Evolutionary conservation across 495 filamentous ascomycete genomes (phyloP).

Genomic region (Neohortaea acidophila): DNA sequence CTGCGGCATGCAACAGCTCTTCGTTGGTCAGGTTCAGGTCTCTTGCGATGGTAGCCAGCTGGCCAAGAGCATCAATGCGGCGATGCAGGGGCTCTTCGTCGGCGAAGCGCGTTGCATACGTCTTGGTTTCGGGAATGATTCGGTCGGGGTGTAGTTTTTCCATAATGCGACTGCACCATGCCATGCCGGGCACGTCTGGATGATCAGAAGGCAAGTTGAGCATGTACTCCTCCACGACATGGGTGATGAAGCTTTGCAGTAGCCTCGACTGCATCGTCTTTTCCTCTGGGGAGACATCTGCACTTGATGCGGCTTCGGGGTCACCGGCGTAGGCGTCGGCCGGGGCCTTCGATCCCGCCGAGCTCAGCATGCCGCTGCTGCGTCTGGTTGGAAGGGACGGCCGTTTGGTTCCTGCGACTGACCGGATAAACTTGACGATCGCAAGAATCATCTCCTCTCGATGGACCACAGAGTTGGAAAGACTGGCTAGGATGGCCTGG

Average conservation of each 20-base stretch:
- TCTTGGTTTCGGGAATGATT: conserved; percentile 39
- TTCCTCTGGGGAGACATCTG: conserved; percentile 36
- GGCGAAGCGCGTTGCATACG: conserved; percentile 45
- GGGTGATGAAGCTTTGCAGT: conserved; percentile 73
- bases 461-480: conserved; percentile 32
- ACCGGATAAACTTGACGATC: conserved; percentile 59
- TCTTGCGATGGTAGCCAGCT: conserved; percentile 56
- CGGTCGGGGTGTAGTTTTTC: conserved; percentile 54
- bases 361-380: conserved; percentile 28
- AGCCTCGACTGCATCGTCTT: conserved; percentile 47
- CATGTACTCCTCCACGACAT: conserved; percentile 69
- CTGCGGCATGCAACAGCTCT: conserved; percentile 2
- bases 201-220: conserved; percentile 34
- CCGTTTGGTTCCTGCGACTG: conserved; percentile 53
- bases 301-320: conserved; percentile 53
- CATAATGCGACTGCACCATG: conserved; percentile 58
- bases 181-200: conserved; percentile 51
- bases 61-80: conserved; percentile 56
- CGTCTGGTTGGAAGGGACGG: conserved; percentile 60
- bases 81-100: conserved; percentile 46
- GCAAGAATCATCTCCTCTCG: conserved; percentile 54
- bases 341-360: not conserved
- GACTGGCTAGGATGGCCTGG: conserved; percentile 56
- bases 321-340: conserved; percentile 44
- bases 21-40: conserved; percentile 33